Conservation (phyloP, 495 filamentous ascomycete species). For the Bryoglossum gracile region DNA sequence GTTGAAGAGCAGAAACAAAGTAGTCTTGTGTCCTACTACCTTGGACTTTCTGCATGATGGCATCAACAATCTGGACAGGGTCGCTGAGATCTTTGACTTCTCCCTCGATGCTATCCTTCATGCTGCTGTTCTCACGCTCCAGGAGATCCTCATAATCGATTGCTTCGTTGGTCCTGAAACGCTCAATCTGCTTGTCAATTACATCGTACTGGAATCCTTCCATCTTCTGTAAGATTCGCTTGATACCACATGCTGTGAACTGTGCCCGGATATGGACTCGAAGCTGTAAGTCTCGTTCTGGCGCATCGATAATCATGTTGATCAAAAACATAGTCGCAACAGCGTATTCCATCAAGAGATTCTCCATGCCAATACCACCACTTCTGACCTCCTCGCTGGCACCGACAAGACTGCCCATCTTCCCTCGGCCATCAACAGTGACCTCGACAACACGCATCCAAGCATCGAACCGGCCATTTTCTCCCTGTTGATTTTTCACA, state of each 20-base stretch:
- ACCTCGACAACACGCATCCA: constrained; percentile 99
- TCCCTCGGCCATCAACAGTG: constrained; percentile 91
- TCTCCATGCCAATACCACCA: constrained; percentile 98
- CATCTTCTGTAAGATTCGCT: constrained; percentile 93
- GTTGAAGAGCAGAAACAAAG: constrained; percentile 91
- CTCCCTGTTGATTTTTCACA: constrained; percentile 80
- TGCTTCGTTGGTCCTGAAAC: constrained; percentile 86
- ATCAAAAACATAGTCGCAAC: constrained; percentile 90
- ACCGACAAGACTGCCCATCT: constrained; percentile 96
- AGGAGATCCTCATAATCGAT: constrained; percentile 98
- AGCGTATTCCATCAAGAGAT: constrained; percentile 97
- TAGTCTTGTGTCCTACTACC: constrained; percentile 86
- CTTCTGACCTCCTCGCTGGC: constrained; percentile 95
- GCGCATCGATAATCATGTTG: constrained; percentile 93
- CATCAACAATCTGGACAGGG: constrained; percentile 86
- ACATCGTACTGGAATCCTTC: constrained; percentile 97
- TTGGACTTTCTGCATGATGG: constrained; percentile 79
- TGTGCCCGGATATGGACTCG: constrained; percentile 92
- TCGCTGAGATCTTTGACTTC: constrained; percentile 93
- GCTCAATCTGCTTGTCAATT: constrained; percentile 96
- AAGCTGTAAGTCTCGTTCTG: constrained; percentile 80
- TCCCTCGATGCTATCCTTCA: constrained; percentile 83
- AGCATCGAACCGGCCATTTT: constrained; percentile 94
- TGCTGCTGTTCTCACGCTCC: constrained; percentile 82
- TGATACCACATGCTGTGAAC: constrained; percentile 93